Percentiles rank a stretch among this genome's conserved stretches.
These are phyloP conservation scores for Metschnikowia reukaufii DNA, from an alignment of 805 yeast species.

Conservation along the genomic window DNA sequence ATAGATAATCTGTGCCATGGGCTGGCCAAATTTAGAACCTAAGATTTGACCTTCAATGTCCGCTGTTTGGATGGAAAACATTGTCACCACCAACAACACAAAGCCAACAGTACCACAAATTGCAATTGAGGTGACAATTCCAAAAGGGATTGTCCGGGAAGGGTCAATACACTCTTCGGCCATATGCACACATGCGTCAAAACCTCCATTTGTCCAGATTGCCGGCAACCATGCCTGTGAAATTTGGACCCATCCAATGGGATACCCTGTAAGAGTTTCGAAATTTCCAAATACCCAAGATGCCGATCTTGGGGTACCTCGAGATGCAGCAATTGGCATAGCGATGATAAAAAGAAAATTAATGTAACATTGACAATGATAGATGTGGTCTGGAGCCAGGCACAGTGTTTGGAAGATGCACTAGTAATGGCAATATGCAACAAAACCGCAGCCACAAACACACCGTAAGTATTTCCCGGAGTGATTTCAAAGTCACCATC, in stretches of 20 bases:
- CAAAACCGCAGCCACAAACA: slow-evolving; percentile 58
- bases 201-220: slow-evolving; percentile 72
- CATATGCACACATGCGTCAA: slow-evolving; percentile 70
- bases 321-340: slow-evolving; percentile 55
- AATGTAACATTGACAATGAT: slow-evolving; percentile 53
- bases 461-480: slow-evolving; percentile 55
- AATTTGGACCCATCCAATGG: slow-evolving; percentile 54
- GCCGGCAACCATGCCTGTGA: slow-evolving; percentile 55
- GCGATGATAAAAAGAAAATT: slow-evolving; percentile 59
- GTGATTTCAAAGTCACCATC: slow-evolving; percentile 58
- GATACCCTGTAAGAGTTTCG: slow-evolving; percentile 53
- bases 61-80: slow-evolving; percentile 53
- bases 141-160: slow-evolving; percentile 59
- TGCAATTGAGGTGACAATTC: slow-evolving; percentile 56
- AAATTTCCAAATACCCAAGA: slow-evolving; percentile 53
- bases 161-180: slow-evolving; percentile 68
- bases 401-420: slow-evolving; percentile 53
- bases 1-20: slow-evolving; percentile 64
- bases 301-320: slow-evolving; percentile 46
- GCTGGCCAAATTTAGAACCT: slow-evolving; percentile 44
- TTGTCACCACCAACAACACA: slow-evolving; percentile 49
- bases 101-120: slow-evolving; percentile 60
- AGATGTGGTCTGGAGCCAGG: slow-evolving; percentile 58
- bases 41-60: slow-evolving; percentile 24
- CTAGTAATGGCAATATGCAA: slow-evolving; percentile 53